Evolutionary conservation across 352 stramenopile genomes (phyloP).

Genomic region (Globisporangium alternatum): DNA sequence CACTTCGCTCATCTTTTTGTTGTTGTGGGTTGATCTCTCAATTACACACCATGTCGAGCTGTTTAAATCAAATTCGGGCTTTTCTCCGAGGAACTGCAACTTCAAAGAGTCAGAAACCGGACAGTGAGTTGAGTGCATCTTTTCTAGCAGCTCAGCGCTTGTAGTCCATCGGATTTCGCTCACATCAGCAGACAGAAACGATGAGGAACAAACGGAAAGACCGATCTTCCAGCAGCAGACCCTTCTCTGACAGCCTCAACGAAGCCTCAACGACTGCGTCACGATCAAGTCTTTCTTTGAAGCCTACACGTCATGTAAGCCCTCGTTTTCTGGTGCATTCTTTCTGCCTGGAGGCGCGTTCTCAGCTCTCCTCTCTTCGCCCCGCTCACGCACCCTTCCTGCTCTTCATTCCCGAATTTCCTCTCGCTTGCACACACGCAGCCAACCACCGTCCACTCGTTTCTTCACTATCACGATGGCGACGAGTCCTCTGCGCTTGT

Average conservation of each 20-base stretch:
- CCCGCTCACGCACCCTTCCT: not conserved
- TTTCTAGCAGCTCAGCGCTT: not conserved
- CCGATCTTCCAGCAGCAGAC: not conserved
- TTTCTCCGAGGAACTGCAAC: not conserved
- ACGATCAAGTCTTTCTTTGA: not conserved
- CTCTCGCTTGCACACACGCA: not conserved
- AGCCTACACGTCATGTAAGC: not conserved
- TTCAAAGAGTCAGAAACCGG: slow-evolving; percentile 3
- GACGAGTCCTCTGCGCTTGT: not conserved
- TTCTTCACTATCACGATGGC: not conserved
- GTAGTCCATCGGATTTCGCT: not conserved
- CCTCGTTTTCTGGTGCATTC: not conserved
- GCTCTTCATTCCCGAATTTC: not conserved
- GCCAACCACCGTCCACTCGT: not conserved
- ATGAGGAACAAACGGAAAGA: not conserved
- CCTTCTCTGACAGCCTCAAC: not conserved
- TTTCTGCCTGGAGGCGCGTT: not conserved
- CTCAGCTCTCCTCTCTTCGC: not conserved
- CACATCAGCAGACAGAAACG: not conserved
- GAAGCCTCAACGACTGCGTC: slow-evolving; percentile 1
- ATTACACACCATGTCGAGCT: no score
- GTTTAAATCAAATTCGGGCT: not conserved
- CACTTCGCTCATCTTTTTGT: not conserved
- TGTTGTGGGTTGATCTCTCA: not conserved
- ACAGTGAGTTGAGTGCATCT: not conserved